Evolutionary conservation across 495 filamentous ascomycete genomes (phyloP), one percentile per base, ranked within the genome.

Genomic region (Talaromyces proteolyticus): DNA sequence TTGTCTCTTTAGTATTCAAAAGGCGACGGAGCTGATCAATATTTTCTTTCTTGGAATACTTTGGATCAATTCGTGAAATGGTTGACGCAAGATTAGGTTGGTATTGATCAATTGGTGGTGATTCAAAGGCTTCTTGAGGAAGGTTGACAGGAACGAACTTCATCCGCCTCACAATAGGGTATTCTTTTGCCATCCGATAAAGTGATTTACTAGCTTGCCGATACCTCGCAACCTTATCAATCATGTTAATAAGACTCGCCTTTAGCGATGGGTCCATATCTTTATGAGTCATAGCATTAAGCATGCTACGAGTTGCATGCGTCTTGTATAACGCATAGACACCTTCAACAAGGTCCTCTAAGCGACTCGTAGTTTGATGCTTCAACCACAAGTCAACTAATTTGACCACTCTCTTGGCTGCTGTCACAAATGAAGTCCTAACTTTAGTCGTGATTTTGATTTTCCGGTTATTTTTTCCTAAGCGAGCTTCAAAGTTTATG

Each of bases 21-120:
- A 56, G 34, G 24, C 55, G 37, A 37, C 49, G 52, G 42, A 59
- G 39, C 43, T 52, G 53, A 48, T 34, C 39, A 42, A 56, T 29
- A 44, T 42, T 56, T 37, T 46, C 56, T 40, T 47, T 22, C 40
- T 53, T 52, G 45, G 49, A 42, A 49, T 48, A 24, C 53, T 56
- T 52, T 52, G 44, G 50, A 49, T 46, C 49, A 42, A 45, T 43
- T 46, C 51, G 54, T 44, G 49, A 55, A 50, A 54, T 44, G 51
- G 50, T 47, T 41, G 25, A 59, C 47, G 45, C 22, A 49, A 48
- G 44, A 6, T 53, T 2, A 43, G 51, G 46, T 16, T 37, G 24
- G 42, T 44, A 44, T 2, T 44, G 16, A 29, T 18, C 43, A 20
- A n/a, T 37, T 38, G 22, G 19, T n/a, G 25, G 6, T 36, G 16